Conservation (phyloP, 305 asterid species). For the Lippia alba region DNA sequence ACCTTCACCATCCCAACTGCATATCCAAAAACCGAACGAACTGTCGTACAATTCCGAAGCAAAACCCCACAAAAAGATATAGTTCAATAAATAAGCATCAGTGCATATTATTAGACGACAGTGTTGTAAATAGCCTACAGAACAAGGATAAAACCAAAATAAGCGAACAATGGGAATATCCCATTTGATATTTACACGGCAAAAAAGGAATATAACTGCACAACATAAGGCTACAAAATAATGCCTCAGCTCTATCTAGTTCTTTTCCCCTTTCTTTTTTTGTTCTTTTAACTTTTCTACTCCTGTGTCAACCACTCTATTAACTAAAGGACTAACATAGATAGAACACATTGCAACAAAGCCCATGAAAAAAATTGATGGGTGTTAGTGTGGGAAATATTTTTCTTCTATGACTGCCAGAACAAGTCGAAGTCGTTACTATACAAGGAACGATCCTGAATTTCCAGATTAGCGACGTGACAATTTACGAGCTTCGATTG, state of each 20-base stretch:
- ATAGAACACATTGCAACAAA: conserved; percentile 44
- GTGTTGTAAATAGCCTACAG: conserved; percentile 1
- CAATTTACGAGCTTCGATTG: conserved; percentile 89
- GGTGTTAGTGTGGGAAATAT: conserved; percentile 55
- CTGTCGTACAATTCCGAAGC: too few relatives aligned
- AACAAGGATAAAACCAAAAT: conserved; percentile 28
- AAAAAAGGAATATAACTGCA: conserved; percentile 51
- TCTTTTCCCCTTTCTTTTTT: conserved; percentile 36
- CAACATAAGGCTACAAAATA: conserved; percentile 56
- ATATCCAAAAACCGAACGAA: too few relatives aligned
- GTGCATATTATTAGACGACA: conserved; percentile 20
- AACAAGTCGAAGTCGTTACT: conserved; percentile 84
- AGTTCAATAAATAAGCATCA: not conserved
- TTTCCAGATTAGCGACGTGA: conserved; percentile 98
- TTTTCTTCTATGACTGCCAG: conserved; percentile 79
- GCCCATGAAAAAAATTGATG: conserved; percentile 61
- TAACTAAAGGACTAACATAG: conserved; percentile 42
- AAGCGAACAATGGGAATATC: conserved; percentile 42
- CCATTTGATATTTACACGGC: conserved; percentile 63
- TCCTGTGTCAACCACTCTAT: conserved; percentile 57
- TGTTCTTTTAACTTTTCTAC: conserved; percentile 44
- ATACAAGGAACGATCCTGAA: conserved; percentile 93
- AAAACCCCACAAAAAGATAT: not conserved
- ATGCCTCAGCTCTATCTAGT: conserved; percentile 53
- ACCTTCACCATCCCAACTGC: too few relatives aligned